Conservation (phyloP, 2,329 filamentous ascomycete genomes). For the Dothidotthia symphoricarpi region DNA sequence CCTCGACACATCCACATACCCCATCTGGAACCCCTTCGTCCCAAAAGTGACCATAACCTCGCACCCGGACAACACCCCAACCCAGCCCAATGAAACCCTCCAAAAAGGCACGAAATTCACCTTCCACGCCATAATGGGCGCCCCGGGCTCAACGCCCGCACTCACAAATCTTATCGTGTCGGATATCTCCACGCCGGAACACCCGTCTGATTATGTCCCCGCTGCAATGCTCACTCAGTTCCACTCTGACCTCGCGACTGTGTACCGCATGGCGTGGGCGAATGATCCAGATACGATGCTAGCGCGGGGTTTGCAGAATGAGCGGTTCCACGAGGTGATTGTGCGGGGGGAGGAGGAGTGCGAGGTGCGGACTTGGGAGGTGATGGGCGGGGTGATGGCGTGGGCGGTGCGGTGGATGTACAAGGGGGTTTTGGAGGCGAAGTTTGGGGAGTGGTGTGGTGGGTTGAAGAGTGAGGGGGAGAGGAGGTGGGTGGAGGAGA, state of each 20-base stretch:
- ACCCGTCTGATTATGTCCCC: conserved; percentile 14
- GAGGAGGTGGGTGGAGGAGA: conserved; percentile 3
- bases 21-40: conserved; percentile 21
- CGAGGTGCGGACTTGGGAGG: conserved; percentile 22
- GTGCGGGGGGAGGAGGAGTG: conserved; percentile 12
- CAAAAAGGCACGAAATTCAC: conserved; percentile 16
- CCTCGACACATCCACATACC: conserved; percentile 15
- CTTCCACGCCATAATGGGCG: conserved; percentile 20
- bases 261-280: conserved; percentile 23
- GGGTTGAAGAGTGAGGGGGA: conserved; percentile 20
- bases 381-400: conserved; percentile 20
- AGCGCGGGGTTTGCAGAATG: conserved; percentile 8
- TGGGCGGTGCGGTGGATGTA: conserved; percentile 16
- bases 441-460: conserved; percentile 18
- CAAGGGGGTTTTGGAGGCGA: conserved; percentile 14
- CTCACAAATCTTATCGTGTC: conserved; percentile 15
- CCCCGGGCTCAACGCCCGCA: conserved; percentile 5
- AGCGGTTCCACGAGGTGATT: conserved; percentile 24
- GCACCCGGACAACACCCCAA: neutral
- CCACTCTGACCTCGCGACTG: conserved; percentile 15
- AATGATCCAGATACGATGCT: conserved; percentile 14
- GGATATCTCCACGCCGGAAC: conserved; percentile 18
- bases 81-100: conserved; percentile 4
- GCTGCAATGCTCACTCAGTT: conserved; percentile 7
- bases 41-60: conserved; percentile 5